Base-by-base conservation (phyloP, 176 grass and related monocot genomes). In the Guadua angustifolia region DNA sequence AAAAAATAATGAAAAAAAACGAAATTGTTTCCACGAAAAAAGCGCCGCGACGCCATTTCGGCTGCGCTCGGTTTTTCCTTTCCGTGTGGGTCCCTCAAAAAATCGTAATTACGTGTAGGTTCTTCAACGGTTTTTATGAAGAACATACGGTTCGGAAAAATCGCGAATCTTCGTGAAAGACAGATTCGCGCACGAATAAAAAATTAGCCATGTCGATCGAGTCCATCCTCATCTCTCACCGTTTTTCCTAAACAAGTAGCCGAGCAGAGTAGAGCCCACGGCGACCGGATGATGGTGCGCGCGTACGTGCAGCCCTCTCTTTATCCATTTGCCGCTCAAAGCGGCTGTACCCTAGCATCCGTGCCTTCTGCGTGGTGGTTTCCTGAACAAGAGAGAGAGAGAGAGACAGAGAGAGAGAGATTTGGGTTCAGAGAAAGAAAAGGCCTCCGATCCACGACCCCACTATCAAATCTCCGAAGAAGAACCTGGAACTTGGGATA, bases 161-260 rank as follows among this genome's bases (percentile, higher is more conserved):
- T n/a, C n/a, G n/a, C n/a, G n/a, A n/a, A n/a, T n/a, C n/a, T n/a
- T n/a, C n/a, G n/a, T n/a, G n/a, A n/a, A n/a, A n/a, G n/a, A 32
- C 66, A 44, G 32, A 70, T 21, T 51, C 32, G 62, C 52, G 22
- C 82, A 21, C 9, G 65, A 89, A 90, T 90, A 78, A n/a, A n/a
- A n/a, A n/a, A 86, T 86, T 66, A 66, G 25, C 36, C 19, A 3
- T 64, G 69, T 71, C 13, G 25, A 8, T 40, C 39, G 82, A 51
- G 65, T 38, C 29, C 65, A 40, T 66, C 83, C 83, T 90, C 86
- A 89, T 89, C 87, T n/a, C n/a, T 74, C 82, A 35, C 21, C 51
- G 15, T 50, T 51, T 51, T 51, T 12, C 18, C 12, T 22, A 26
- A 19, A 62, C 45, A 86, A 63, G 42, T 38, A 72, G 65, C 49